A percentile compares a stretch with the other conserved stretches of the same genome.
Evolutionary conservation across 2,329 filamentous ascomycete species (phyloP).

Genomic region (Colletotrichum caudatum): DNA sequence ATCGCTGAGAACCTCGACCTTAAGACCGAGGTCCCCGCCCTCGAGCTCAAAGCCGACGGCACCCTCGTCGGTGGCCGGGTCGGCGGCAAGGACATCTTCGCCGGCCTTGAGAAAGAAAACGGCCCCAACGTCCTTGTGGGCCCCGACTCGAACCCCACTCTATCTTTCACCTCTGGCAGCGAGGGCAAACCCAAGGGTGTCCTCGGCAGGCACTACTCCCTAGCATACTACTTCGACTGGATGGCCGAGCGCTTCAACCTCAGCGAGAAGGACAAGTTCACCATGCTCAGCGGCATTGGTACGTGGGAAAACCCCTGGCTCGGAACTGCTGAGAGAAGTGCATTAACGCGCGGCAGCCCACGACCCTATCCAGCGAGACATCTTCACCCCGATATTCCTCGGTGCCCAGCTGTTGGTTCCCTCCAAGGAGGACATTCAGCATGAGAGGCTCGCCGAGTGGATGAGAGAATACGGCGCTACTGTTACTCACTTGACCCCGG

Average conservation of each 20-base stretch:
- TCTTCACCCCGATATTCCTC: slow-evolving; percentile 90
- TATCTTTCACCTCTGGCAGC: slow-evolving; percentile 79
- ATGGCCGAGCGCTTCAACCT: slow-evolving; percentile 88
- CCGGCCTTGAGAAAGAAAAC: slow-evolving; percentile 60
- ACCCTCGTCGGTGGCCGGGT: slow-evolving; percentile 75
- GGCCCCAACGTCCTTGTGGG: slow-evolving; percentile 82
- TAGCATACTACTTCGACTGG: slow-evolving; percentile 92
- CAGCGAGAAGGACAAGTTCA: slow-evolving; percentile 76
- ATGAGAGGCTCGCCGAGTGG: slow-evolving; percentile 91
- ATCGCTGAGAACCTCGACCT: slow-evolving; percentile 79
- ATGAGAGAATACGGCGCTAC: slow-evolving; percentile 74
- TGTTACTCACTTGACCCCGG: slow-evolving; percentile 90
- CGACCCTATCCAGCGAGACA: slow-evolving; percentile 77
- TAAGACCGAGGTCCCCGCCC: slow-evolving; percentile 78
- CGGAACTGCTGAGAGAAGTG: neutral
- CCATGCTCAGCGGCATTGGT: slow-evolving; percentile 80
- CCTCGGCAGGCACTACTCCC: slow-evolving; percentile 84
- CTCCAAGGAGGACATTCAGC: slow-evolving; percentile 78
- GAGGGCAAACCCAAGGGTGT: slow-evolving; percentile 67
- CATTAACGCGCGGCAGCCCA: slow-evolving; percentile 62
- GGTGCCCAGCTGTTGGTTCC: slow-evolving; percentile 50
- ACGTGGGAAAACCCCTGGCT: neutral
- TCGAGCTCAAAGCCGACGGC: slow-evolving; percentile 79
- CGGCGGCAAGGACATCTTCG: slow-evolving; percentile 76
- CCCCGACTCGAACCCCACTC: slow-evolving; percentile 83